These are phyloP conservation scores for Penicillium manginii DNA, from an alignment of 495 filamentous ascomycete genomes.

Conservation along the genomic window DNA sequence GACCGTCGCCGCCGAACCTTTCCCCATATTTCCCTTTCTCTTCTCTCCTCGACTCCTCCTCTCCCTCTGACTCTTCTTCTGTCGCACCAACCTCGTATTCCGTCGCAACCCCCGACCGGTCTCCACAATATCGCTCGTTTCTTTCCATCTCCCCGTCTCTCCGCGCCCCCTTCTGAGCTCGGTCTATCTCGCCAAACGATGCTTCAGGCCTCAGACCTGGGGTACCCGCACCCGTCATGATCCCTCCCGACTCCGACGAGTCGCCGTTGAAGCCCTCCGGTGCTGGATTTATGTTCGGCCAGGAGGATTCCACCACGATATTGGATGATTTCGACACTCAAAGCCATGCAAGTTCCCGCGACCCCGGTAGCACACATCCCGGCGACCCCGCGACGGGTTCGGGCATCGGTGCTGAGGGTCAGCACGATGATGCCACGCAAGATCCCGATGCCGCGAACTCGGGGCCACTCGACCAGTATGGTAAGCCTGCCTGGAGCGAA, in stretches of 20 bases:
- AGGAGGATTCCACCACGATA: constrained; percentile 34
- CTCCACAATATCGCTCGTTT: not conserved
- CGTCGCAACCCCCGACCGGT: not conserved
- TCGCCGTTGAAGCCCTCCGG: constrained; percentile 41
- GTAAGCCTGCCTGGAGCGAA: constrained; percentile 83
- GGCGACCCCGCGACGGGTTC: constrained; percentile 28
- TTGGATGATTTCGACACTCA: constrained; percentile 47
- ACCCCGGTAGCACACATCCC: constrained; percentile 36
- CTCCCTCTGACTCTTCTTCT: constrained; percentile 4
- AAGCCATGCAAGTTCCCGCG: constrained; percentile 52
- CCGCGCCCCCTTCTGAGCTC: not conserved
- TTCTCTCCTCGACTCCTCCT: constrained; percentile 22
- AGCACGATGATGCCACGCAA: constrained; percentile 27
- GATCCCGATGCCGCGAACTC: constrained; percentile 54
- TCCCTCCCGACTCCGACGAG: constrained; percentile 44
- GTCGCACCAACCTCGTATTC: not conserved
- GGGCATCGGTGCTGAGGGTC: constrained; percentile 28
- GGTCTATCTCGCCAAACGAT: constrained; percentile 39
- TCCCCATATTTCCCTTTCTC: constrained; percentile 42
- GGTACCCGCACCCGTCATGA: constrained; percentile 52
- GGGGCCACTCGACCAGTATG: constrained; percentile 40
- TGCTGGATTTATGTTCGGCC: constrained; percentile 27
- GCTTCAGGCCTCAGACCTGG: constrained; percentile 41
- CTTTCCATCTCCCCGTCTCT: constrained; percentile 7
- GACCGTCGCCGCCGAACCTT: constrained; percentile 35